Base-by-base conservation (phyloP, 192 early-diverging fungal genomes). In the Geranomyces variabilis region DNA sequence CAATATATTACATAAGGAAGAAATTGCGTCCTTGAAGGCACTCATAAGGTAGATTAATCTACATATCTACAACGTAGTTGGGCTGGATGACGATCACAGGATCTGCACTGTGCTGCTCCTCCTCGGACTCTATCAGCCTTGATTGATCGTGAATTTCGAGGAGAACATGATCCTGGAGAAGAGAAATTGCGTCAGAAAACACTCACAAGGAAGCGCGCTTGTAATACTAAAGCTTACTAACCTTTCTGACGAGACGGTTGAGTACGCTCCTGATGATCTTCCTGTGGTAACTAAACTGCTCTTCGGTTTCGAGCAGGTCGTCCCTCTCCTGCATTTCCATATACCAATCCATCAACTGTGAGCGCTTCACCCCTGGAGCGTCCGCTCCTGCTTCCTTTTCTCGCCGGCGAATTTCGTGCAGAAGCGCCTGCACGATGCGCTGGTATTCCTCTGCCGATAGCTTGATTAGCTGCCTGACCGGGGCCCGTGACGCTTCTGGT, bases 331-430 rank as follows among this genome's bases (percentile, higher is more conserved):
- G 21, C 74, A 84, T 78, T 63, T 88, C 85, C n/a, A 93, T 63
- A 67, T 90, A 94, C 88, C 90, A 92, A 26, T 86, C 82, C 0
- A 92, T 74, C 19, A 94, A 71, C 10, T 86, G 87, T 4, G 75
- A 79, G 31, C 79, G 77, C n/a, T 80, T 71, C 56, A 87, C 67
- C 13, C 84, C 84, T 19, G 63, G 67, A 31, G 36, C 73, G 21
- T 34, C 47, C 6, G 46, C 62, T 17, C 66, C 45, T 6, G 58
- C 57, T 24, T 75, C 75, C 13, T 67, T 7, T 36, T 74, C 34
- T 22, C 67, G 53, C 30, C 28, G 19, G 7, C 59, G 28, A 60
- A 79, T 77, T 22, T 75, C 29, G 26, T 80, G 49, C 19, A 86
- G 33, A 30, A 84, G 49, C 43, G 81, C 73, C 26, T 80, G 75